Evolutionary conservation across 345 rosid species (phyloP).

Genomic region (Carallia brachiata): DNA sequence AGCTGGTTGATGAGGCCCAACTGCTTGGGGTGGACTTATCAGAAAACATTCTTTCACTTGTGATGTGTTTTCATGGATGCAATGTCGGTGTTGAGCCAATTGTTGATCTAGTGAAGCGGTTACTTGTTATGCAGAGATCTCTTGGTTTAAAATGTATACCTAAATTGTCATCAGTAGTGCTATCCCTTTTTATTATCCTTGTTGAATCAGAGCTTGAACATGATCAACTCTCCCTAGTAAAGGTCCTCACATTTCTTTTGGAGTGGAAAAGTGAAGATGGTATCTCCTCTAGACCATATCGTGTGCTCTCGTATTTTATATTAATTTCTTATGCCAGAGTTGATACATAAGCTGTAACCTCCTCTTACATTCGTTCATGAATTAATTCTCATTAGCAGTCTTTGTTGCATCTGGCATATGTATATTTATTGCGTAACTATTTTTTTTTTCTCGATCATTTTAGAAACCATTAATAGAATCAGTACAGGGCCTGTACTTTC

Average conservation of each 20-base stretch:
- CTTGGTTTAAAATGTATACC: constrained; percentile 49
- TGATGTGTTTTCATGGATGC: constrained; percentile 36
- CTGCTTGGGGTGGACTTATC: constrained; percentile 56
- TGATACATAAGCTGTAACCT: too few species aligned
- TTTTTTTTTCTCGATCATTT: background rate
- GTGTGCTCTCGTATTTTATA: background rate
- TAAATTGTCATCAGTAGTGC: constrained; percentile 48
- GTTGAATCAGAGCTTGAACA: constrained; percentile 72
- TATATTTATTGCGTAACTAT: background rate
- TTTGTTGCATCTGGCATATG: background rate
- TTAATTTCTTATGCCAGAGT: background rate
- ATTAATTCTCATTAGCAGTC: background rate
- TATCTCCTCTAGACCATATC: constrained; percentile 27
- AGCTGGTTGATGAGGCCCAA: constrained; percentile 56
- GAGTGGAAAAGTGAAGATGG: constrained; percentile 75
- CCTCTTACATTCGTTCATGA: background rate
- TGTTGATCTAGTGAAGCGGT: constrained; percentile 53
- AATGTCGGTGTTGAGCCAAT: constrained; percentile 43
- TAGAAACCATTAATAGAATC: too few species aligned
- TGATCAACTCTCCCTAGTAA: constrained; percentile 67
- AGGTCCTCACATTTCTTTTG: constrained; percentile 58
- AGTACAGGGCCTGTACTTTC: background rate
- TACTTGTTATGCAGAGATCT: constrained; percentile 64
- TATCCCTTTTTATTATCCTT: constrained; percentile 57
- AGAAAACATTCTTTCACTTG: constrained; percentile 46